These are phyloP conservation scores for Vicia villosa DNA, from an alignment of 306 rosid species.

Conservation along the genomic window DNA sequence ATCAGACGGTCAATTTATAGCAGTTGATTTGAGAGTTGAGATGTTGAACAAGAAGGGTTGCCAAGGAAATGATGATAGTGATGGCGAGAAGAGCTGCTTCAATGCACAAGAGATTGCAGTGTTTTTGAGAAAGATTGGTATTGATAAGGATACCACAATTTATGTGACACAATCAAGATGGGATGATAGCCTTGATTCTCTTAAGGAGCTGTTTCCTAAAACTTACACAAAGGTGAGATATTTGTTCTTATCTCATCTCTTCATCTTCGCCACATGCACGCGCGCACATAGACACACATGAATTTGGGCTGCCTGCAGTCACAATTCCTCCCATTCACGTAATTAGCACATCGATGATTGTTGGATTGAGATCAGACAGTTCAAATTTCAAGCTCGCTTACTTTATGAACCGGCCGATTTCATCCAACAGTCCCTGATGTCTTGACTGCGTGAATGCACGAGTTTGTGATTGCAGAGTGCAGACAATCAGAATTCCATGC, in stretches of 20 bases:
- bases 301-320: too few relatives aligned
- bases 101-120: slow-evolving; percentile 75
- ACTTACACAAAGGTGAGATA: slow-evolving; percentile 81
- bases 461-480: neutral
- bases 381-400: too few relatives aligned
- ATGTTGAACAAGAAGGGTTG: slow-evolving; percentile 80
- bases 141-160: slow-evolving; percentile 80
- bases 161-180: slow-evolving; percentile 93
- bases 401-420: neutral
- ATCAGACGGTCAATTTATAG: slow-evolving; percentile 78
- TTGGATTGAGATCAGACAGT: neutral
- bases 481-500: neutral
- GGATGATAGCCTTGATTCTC: slow-evolving; percentile 81
- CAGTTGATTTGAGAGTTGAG: slow-evolving; percentile 88
- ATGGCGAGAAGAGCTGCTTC: slow-evolving; percentile 76
- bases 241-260: slow-evolving; percentile 12
- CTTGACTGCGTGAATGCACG: neutral
- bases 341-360: neutral
- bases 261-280: too few relatives aligned
- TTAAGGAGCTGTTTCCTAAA: slow-evolving; percentile 90
- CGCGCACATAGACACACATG: too few relatives aligned
- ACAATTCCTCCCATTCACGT: neutral
- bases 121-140: slow-evolving; percentile 82
- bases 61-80: slow-evolving; percentile 63
- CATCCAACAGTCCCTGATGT: neutral